These are phyloP conservation scores for Hysterangium stoloniferum DNA, from an alignment of 768 basidiomycete species.

Conservation along the genomic window DNA sequence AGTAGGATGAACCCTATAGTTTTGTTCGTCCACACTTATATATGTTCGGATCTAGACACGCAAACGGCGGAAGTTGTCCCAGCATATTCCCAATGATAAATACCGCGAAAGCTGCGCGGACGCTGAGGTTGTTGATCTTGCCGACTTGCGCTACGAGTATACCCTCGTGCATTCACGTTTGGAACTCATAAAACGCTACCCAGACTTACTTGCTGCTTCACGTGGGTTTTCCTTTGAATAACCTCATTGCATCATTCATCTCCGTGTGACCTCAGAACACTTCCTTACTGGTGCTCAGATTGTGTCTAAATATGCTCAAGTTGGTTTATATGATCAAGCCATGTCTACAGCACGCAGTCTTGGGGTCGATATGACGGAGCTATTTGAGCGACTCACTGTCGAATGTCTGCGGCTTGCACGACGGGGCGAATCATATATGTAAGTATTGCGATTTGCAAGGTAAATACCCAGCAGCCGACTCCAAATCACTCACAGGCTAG, in stretches of 20 bases:
- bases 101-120: constrained; percentile 56
- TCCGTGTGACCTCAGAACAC: constrained; percentile 2
- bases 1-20: constrained; percentile 21
- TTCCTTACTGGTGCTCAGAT: constrained; percentile 27
- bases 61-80: constrained; percentile 66
- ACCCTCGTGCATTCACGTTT: constrained; percentile 70
- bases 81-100: constrained; percentile 70
- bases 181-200: constrained; percentile 63
- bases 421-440: constrained; percentile 54
- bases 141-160: constrained; percentile 75
- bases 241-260: constrained; percentile 12
- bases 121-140: constrained; percentile 70
- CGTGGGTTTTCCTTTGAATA: constrained; percentile 39
- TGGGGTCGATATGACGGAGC: constrained; percentile 77
- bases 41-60: constrained; percentile 36
- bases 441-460: constrained; percentile 20
- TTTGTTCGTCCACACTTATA: background rate
- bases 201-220: constrained; percentile 36
- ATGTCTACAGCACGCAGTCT: constrained; percentile 69
- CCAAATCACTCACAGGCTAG: constrained; percentile 38
- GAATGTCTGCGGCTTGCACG: constrained; percentile 74
- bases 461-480: background rate
- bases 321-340: constrained; percentile 72
- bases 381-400: constrained; percentile 69
- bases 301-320: constrained; percentile 70